Conservation (phyloP, 441 rosid species). For the Euphorbia schlechtendalii region DNA sequence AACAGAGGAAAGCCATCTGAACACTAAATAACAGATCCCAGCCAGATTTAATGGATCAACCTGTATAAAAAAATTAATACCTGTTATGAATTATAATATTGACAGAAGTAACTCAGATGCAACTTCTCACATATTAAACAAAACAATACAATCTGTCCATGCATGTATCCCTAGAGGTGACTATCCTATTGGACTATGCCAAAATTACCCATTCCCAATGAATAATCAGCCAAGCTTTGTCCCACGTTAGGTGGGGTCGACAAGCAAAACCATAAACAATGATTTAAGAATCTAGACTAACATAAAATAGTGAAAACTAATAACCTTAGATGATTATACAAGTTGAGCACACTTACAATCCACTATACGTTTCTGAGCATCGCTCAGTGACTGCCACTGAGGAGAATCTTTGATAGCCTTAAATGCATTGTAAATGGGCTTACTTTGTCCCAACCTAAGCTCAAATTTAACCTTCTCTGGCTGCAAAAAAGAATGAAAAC, state of each 20-base stretch:
- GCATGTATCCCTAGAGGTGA: neutral
- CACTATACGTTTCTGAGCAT: slow-evolving; percentile 67
- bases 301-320: neutral
- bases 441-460: slow-evolving; percentile 74
- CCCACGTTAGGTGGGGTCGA: too few relatives aligned
- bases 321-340: neutral
- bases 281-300: neutral
- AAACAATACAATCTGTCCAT: neutral
- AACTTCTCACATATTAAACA: neutral
- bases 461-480: slow-evolving; percentile 69
- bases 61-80: too few relatives aligned
- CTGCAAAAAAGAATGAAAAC: slow-evolving; percentile 32
- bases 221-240: too few relatives aligned
- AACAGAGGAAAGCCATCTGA: neutral
- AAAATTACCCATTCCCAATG: neutral
- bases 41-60: neutral
- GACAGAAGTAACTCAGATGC: neutral
- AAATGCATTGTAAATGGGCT: slow-evolving; percentile 70
- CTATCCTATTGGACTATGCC: neutral
- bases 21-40: neutral
- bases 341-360: slow-evolving; percentile 40
- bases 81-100: too few relatives aligned
- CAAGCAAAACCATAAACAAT: neutral
- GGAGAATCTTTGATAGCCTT: slow-evolving; percentile 61
- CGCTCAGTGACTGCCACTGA: slow-evolving; percentile 55